Base-by-base conservation (phyloP, 805 yeast species). In the Nakazawaea populi region DNA sequence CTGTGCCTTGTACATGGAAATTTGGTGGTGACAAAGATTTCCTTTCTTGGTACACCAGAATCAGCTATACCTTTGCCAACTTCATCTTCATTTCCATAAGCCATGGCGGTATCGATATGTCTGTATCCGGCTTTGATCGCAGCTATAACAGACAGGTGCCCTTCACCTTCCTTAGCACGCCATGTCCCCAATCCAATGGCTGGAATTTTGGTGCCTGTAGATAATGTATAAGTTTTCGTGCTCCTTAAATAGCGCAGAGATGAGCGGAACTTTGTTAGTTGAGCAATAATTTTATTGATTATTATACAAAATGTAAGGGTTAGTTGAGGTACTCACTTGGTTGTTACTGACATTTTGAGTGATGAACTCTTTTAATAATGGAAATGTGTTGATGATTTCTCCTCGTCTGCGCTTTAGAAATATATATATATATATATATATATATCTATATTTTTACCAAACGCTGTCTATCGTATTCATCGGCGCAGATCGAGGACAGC, bases 101-200 rank as follows among this genome's bases (percentile, higher is more conserved):
- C 73, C 62, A 79, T 78, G 2, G 92, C 92, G 9, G 90, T 80
- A 64, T 87, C 95, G 57, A 87, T 82, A 62, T 82, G 89, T 54
- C 83, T 75, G 64, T 83, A 83, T 10, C 91, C 91, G 6, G 72
- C 70, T 62, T 79, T 73, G 51, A 85, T 68, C 11, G 91, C 92
- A 41, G 75, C 71, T 56, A 71, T 72, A 9, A 85, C 85, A 29
- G 84, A 80, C 18, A 66, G 66, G 47, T 72, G 72, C n/a, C 75
- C 77, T 35, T 71, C 74, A 37, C 70, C 69, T n/a, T 73, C 76
- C 29, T 75, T 63, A 40, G 85, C 79, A 64, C 68, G 69, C 85
- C 88, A 86, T 18, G 95, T 85, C 44, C 95, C 94, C 48, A 85
- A 75, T 9, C 87, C 90, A 44, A 87, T 70, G 18, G 71, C 75